A percentile compares a stretch with the other conserved stretches of the same genome.
Conservation (phyloP, 257 asterid species). For the Ophiorrhiza pumila region DNA sequence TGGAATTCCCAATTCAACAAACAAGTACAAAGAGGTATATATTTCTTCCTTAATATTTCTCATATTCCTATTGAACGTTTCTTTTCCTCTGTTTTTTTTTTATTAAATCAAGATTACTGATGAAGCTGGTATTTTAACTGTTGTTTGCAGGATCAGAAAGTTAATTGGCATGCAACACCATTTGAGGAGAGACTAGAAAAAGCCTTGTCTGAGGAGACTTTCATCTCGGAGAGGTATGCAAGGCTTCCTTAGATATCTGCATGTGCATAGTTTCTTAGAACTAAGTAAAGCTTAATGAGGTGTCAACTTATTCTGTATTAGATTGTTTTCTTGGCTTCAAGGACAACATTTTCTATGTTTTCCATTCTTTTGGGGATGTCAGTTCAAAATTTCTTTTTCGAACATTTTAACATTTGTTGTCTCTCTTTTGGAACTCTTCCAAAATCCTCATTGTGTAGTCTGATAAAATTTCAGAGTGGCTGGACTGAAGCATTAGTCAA, state of each 20-base stretch:
- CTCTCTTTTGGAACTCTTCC: not conserved
- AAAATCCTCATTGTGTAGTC: too few species aligned
- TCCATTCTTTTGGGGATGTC: too few species aligned
- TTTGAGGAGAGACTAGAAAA: conserved; percentile 95
- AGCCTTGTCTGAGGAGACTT: conserved; percentile 81
- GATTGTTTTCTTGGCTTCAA: not conserved
- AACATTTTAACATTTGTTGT: not conserved
- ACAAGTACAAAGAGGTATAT: conserved; percentile 87
- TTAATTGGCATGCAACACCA: conserved; percentile 94
- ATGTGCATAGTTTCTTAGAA: not conserved
- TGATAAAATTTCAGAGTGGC: not conserved
- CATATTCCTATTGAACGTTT: not conserved
- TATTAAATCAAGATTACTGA: not conserved
- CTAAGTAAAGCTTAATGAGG: not conserved
- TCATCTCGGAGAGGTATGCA: conserved; percentile 58
- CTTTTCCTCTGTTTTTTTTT: not conserved
- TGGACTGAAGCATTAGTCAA: not conserved
- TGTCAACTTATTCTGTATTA: not conserved
- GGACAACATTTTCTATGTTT: not conserved
- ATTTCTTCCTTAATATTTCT: conserved; percentile 10
- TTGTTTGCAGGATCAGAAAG: conserved; percentile 51
- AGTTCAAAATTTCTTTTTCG: not conserved
- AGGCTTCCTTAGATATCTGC: not conserved
- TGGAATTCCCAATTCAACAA: conserved; percentile 93
- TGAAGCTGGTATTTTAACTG: not conserved